Percentiles rank a stretch among this genome's conserved stretches.
These are phyloP conservation scores for Geotrichum bryndzae DNA, from an alignment of 1,139 yeast species.

Conservation along the genomic window DNA sequence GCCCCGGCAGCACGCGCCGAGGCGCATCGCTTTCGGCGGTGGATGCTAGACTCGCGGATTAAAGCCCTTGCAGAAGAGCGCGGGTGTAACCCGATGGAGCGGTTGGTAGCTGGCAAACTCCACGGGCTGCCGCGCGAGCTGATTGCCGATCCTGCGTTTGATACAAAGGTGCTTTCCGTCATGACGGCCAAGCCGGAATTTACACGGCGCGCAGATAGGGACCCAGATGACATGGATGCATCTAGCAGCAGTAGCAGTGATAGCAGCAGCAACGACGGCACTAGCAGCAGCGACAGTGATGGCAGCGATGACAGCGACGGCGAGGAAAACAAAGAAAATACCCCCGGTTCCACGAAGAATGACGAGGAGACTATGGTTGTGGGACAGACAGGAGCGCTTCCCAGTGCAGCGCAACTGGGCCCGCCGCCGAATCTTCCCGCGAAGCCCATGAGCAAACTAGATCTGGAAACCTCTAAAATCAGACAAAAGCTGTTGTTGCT, in stretches of 20 bases:
- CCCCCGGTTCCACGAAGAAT: background rate
- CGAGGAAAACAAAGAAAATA: background rate
- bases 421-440: background rate
- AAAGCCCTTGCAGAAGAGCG: constrained; percentile 13
- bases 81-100: background rate
- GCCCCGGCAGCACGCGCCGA: constrained; percentile 20
- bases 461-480: background rate
- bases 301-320: background rate
- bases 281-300: background rate
- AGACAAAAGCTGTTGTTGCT: background rate
- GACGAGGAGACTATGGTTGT: background rate
- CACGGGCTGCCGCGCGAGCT: constrained; percentile 1
- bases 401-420: background rate
- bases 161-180: constrained; percentile 3
- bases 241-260: background rate
- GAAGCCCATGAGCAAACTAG: background rate
- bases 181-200: background rate
- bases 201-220: background rate
- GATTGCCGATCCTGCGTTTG: constrained; percentile 3
- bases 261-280: background rate
- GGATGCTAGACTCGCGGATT: constrained; percentile 23
- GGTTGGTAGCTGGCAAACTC: constrained; percentile 1
- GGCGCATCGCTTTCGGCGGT: constrained; percentile 22
- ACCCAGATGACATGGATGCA: background rate
- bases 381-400: background rate